These are phyloP conservation scores for Monascus ruber DNA, from an alignment of 2,329 filamentous ascomycete species.

Conservation along the genomic window DNA sequence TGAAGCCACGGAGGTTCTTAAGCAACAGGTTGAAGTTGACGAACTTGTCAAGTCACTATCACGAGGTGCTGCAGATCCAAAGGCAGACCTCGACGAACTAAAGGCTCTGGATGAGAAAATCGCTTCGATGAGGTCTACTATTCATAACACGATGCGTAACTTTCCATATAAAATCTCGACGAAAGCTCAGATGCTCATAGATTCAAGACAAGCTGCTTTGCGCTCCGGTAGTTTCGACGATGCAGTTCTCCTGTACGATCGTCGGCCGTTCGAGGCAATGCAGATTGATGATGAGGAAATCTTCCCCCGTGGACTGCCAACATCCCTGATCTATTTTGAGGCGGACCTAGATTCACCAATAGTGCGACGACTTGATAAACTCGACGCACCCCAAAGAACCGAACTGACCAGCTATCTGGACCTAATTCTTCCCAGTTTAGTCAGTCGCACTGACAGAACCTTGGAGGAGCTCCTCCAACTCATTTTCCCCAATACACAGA, in stretches of 20 bases:
- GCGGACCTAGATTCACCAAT: constrained; percentile 15
- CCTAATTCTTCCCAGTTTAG: constrained; percentile 14
- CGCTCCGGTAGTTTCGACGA: constrained; percentile 28
- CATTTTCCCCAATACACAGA: constrained; percentile 19
- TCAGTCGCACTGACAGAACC: constrained; percentile 12
- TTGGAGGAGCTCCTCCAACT: constrained; percentile 16
- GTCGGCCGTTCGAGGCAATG: constrained; percentile 60
- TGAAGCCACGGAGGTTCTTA: constrained; percentile 6
- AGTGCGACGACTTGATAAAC: constrained; percentile 9
- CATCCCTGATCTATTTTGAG: constrained; percentile 25
- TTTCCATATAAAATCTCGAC: constrained; percentile 20
- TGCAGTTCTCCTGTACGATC: constrained; percentile 55
- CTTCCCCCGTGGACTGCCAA: constrained; percentile 42
- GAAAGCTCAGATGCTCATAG: constrained; percentile 31
- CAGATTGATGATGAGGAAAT: constrained; percentile 49
- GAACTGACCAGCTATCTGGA: constrained; percentile 15
- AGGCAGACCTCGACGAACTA: constrained; percentile 8
- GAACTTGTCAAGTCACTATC: constrained; percentile 12
- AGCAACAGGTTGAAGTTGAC: constrained; percentile 16
- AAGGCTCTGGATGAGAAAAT: constrained; percentile 13
- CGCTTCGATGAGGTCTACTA: constrained; percentile 1
- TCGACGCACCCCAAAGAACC: constrained; percentile 6
- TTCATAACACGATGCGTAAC: constrained; percentile 4
- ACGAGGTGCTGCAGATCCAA: constrained; percentile 14
- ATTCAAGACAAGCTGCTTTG: constrained; percentile 41